These are phyloP conservation scores for Eucalyptus marginata DNA, from an alignment of 345 rosid species.

Conservation along the genomic window DNA sequence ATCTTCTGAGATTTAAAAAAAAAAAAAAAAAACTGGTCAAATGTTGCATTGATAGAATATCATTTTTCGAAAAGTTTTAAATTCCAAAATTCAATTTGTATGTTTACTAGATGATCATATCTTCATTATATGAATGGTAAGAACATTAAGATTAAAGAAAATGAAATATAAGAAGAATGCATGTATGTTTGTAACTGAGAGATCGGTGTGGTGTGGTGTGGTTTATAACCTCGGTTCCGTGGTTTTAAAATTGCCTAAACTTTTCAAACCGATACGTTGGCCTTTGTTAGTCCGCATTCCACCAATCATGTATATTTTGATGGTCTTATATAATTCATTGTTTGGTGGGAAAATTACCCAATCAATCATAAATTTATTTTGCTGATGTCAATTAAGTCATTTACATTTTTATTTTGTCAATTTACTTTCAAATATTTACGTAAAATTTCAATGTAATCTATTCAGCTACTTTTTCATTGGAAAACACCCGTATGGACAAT, in stretches of 20 bases:
- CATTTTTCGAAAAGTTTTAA: neutral
- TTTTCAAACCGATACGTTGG: neutral
- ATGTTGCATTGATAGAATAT: neutral
- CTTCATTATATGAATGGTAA: neutral
- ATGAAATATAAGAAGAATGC: neutral
- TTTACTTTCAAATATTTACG: fast-evolving
- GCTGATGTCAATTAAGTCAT: fast-evolving
- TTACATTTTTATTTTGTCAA: neutral
- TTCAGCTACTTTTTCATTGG: too few relatives aligned
- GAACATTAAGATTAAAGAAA: neutral
- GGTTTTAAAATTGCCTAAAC: neutral
- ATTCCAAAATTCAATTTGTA: neutral
- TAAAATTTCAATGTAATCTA: fast-evolving
- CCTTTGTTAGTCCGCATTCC: neutral
- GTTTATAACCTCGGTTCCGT: neutral
- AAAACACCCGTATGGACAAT: fast-evolving
- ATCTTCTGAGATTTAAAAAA: neutral
- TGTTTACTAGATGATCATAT: neutral
- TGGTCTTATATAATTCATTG: neutral
- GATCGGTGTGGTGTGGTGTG: neutral
- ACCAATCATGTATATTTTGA: neutral
- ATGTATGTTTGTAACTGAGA: neutral
- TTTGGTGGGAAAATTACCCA: fast-evolving
- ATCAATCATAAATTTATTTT: neutral
- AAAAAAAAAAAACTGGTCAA: neutral